Evolutionary conservation across 805 yeast genomes (phyloP), one percentile per base, ranked within the genome.

Genomic region (Kodamaea sagamina): DNA sequence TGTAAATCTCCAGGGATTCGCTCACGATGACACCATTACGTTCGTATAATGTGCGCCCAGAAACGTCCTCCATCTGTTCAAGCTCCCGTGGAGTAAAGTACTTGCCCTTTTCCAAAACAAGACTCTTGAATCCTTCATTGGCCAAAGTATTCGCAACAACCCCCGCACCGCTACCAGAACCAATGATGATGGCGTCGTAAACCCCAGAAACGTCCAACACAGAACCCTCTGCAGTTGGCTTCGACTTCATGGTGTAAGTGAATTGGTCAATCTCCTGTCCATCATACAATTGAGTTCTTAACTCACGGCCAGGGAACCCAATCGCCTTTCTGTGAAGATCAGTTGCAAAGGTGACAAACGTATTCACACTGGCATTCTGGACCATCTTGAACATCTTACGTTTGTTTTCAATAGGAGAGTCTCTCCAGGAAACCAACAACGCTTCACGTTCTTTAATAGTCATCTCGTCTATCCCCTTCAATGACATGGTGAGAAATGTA

Each of bases 161-260:
- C 5, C 81, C 79, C 1, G 79, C 78, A 4, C 80, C 77, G 9
- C 74, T 55, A 1, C 83, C 83, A 4, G 79, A 72, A 3, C 83
- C 82, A 29, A 77, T 62, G 28, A 78, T 65, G 9, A 73, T 57
- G 3, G 61, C 78, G 46, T 77, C 81, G 22, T 68, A 49, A n/a
- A 63, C 56, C 2, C 21, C 32, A 4, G 71, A 68, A 34, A 69
- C 41, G 42, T 62, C 57, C 28, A 69, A 57, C 44, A 65, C 72
- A 4, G 49, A 37, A 11, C 57, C 57, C 7, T 63, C 58, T 9
- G 50, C 39, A 1, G 32, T 46, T 6, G 72, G 73, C 26, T 65
- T 58, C 1, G 51, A 59, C 46, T 67, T 51, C 58, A 64, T 60
- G 11, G 49, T 44, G 47, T 65, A 64, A 36, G 46, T 51, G 46